Evolutionary conservation across 1,139 yeast genomes (phyloP).

Genomic region (Debaryomycetaceae sp.): DNA sequence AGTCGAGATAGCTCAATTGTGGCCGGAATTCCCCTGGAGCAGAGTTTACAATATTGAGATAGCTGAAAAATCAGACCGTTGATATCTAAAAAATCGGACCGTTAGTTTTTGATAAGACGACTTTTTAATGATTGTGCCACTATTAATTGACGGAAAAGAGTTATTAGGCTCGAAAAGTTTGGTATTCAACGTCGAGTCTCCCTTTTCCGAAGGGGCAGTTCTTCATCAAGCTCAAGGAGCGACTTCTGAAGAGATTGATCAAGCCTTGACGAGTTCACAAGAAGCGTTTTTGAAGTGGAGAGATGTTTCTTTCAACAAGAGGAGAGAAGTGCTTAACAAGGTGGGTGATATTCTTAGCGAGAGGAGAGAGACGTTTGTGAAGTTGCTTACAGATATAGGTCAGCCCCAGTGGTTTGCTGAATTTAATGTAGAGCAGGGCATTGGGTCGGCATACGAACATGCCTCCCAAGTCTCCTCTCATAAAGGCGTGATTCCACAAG

Average conservation of each 20-base stretch:
- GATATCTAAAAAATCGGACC: no score
- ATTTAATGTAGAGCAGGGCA: conserved; percentile 26
- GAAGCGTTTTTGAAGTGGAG: not conserved
- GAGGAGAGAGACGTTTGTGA: conserved; percentile 13
- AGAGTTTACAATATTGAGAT: no score
- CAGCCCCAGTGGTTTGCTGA: conserved; percentile 35
- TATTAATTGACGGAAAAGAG: not conserved
- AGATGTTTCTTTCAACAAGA: conserved; percentile 10
- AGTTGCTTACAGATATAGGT: conserved; percentile 34
- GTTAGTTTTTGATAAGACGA: no score
- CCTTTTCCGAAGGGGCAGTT: not conserved
- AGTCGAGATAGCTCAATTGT: no score
- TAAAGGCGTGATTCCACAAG: conserved; percentile 21
- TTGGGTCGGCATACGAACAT: conserved; percentile 23
- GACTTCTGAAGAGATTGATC: not conserved
- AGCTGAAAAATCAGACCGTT: no score
- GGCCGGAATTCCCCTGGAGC: no score
- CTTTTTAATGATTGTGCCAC: not conserved
- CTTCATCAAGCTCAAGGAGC: conserved; percentile 1
- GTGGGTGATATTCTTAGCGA: conserved; percentile 14
- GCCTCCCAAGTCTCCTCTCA: conserved; percentile 16
- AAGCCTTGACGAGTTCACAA: not conserved
- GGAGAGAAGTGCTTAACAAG: conserved; percentile 16
- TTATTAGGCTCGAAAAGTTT: not conserved
- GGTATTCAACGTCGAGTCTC: conserved; percentile 1